phyloP scores from a whole-genome alignment of 2,329 filamentous ascomycete genomes.

The Aspergillus pseudotamarii region DNA sequence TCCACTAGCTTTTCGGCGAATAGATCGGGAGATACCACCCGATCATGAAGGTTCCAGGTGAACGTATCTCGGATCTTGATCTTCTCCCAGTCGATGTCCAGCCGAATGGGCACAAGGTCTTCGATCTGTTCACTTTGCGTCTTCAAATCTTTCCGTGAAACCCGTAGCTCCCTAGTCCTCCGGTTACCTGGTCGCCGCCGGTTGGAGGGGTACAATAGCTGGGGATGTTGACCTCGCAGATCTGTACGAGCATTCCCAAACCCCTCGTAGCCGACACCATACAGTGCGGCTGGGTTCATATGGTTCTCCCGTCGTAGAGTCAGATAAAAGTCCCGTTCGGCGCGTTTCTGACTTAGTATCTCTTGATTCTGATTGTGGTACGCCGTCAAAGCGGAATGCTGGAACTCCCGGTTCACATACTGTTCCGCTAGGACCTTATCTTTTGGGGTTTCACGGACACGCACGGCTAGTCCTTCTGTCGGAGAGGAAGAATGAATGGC shows the following conservation, averaged over 20 bases:
- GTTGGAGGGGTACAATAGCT: slow-evolving; percentile 77
- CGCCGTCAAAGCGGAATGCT: slow-evolving; percentile 58
- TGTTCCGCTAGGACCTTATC: slow-evolving; percentile 61
- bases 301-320: slow-evolving; percentile 62
- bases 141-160: slow-evolving; percentile 77
- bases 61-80: slow-evolving; percentile 95
- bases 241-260: slow-evolving; percentile 88
- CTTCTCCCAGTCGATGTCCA: slow-evolving; percentile 96
- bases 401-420: slow-evolving; percentile 66
- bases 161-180: slow-evolving; percentile 71
- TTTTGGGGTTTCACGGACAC: slow-evolving; percentile 45
- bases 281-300: slow-evolving; percentile 60
- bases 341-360: slow-evolving; percentile 64
- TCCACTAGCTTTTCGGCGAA: slow-evolving; percentile 91
- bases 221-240: slow-evolving; percentile 62
- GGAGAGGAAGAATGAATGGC: slow-evolving; percentile 49
- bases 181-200: slow-evolving; percentile 77
- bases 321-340: slow-evolving; percentile 72
- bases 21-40: slow-evolving; percentile 74
- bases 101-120: slow-evolving; percentile 83
- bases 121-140: slow-evolving; percentile 89
- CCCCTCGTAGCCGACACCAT: slow-evolving; percentile 77
- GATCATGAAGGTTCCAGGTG: slow-evolving; percentile 96
- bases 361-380: slow-evolving; percentile 58
- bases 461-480: slow-evolving; percentile 32